These are phyloP conservation scores for Zoysia pacifica DNA, from an alignment of 176 grass and related monocot species.

Conservation along the genomic window DNA sequence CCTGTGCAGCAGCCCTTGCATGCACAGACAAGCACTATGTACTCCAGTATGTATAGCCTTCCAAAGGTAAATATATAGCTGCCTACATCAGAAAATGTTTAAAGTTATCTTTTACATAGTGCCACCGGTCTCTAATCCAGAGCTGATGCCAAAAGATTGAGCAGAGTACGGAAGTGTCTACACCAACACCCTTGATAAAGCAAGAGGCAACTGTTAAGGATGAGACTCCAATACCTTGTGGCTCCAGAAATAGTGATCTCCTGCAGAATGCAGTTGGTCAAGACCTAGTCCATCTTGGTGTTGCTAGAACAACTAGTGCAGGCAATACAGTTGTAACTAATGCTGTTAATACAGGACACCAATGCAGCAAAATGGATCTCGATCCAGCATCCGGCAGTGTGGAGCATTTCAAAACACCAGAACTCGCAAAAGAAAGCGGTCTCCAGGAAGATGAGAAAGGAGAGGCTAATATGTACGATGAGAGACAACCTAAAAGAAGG, in stretches of 20 bases:
- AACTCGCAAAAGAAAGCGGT: slow-evolving; percentile 61
- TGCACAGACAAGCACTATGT: slow-evolving; percentile 4
- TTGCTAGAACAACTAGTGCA: slow-evolving; percentile 37
- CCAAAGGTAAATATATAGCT: slow-evolving; percentile 40
- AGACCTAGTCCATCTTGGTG: slow-evolving; percentile 55
- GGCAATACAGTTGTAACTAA: slow-evolving; percentile 1
- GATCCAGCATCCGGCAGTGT: slow-evolving; percentile 42
- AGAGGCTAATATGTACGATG: slow-evolving; percentile 57
- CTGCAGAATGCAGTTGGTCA: slow-evolving; percentile 61
- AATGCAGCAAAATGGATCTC: slow-evolving; percentile 48
- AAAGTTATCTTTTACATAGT: slow-evolving; percentile 27
- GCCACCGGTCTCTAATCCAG: neutral
- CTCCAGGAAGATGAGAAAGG: slow-evolving; percentile 72
- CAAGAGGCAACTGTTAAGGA: too few relatives aligned
- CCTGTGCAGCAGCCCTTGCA: slow-evolving; percentile 37
- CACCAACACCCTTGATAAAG: slow-evolving; percentile 27
- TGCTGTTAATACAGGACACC: slow-evolving; percentile 25
- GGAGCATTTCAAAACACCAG: slow-evolving; percentile 49
- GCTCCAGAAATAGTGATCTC: slow-evolving; percentile 38
- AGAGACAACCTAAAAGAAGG: slow-evolving; percentile 83
- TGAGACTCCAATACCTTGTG: slow-evolving; percentile 36
- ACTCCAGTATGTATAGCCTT: slow-evolving; percentile 35
- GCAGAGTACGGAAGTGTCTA: slow-evolving; percentile 42
- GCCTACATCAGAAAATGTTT: neutral
- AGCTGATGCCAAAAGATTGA: slow-evolving; percentile 43